phyloP scores from a whole-genome alignment of 331 rosid species.

The Ulmus americana region DNA sequence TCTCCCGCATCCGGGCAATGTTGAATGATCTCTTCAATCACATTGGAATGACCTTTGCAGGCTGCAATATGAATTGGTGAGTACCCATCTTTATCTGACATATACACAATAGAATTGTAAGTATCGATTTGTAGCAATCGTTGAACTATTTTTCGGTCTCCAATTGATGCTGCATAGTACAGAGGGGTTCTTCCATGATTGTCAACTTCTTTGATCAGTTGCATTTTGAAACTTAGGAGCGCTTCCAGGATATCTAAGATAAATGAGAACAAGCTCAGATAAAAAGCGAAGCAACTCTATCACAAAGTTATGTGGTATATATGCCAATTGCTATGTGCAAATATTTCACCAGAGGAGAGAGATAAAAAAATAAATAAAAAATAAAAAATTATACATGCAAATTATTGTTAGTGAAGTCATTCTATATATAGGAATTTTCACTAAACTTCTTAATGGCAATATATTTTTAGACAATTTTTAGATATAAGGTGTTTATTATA shows the following conservation, averaged over 20 bases:
- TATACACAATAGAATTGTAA: background rate
- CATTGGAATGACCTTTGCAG: background rate
- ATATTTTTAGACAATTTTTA: too few relatives aligned
- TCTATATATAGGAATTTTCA: too few relatives aligned
- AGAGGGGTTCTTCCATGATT: conserved; percentile 11
- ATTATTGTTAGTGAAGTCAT: too few relatives aligned
- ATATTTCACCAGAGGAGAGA: too few relatives aligned
- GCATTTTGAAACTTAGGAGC: conserved; percentile 2
- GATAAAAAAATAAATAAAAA: too few relatives aligned
- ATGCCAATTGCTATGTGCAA: background rate
- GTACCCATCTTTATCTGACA: background rate
- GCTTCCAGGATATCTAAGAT: conserved; percentile 8
- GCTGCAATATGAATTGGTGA: conserved; percentile 15
- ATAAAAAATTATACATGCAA: too few relatives aligned
- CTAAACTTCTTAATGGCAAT: too few relatives aligned
- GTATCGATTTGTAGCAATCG: conserved; percentile 3
- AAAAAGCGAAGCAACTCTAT: too few relatives aligned
- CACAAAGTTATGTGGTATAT: background rate
- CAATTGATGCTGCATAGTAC: conserved; percentile 2
- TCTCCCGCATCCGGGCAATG: conserved; percentile 9
- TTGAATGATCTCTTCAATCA: background rate
- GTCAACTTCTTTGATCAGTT: conserved; percentile 6
- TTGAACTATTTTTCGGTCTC: conserved; percentile 7
- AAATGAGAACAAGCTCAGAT: background rate
- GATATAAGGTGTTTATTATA: too few relatives aligned